phyloP scores from a whole-genome alignment of 2,329 filamentous ascomycete species.

The Lasiodiplodia hormozganensis region DNA sequence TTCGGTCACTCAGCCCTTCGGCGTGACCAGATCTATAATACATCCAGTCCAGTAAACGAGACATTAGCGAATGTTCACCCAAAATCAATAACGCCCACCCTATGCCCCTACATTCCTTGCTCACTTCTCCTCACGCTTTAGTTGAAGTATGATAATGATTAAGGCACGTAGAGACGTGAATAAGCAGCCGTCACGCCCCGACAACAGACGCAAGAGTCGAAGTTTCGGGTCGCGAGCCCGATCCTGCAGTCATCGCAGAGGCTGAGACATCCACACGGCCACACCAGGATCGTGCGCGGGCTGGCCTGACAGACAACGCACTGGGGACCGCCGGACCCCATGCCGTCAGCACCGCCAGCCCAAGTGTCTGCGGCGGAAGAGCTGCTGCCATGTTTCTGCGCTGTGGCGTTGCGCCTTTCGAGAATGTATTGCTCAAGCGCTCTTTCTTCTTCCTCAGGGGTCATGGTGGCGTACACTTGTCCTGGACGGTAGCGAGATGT shows the following conservation, averaged over 20 bases:
- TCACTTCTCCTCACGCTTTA: neutral
- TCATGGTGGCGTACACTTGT: conserved; percentile 44
- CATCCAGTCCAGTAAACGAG: neutral
- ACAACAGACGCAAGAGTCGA: conserved; percentile 91
- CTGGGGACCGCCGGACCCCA: conserved; percentile 77
- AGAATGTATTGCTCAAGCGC: conserved; percentile 67
- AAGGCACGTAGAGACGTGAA: conserved; percentile 66
- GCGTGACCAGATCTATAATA: neutral
- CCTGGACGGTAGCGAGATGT: conserved; percentile 46
- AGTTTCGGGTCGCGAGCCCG: conserved; percentile 94
- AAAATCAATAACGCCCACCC: neutral
- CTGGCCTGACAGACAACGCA: conserved; percentile 92
- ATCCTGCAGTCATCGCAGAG: conserved; percentile 95
- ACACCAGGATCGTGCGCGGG: conserved; percentile 89
- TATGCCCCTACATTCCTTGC: neutral
- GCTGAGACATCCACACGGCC: conserved; percentile 94
- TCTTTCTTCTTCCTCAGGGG: conserved; percentile 62
- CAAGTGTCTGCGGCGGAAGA: conserved; percentile 54
- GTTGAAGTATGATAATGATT: neutral
- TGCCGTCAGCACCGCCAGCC: conserved; percentile 74
- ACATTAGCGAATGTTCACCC: neutral
- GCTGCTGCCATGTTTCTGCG: conserved; percentile 30
- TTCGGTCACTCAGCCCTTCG: neutral
- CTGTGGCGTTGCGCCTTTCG: conserved; percentile 55
- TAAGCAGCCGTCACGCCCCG: no score